Conservation (phyloP, 106 monocot genomes). For the Allium cepa region DNA sequence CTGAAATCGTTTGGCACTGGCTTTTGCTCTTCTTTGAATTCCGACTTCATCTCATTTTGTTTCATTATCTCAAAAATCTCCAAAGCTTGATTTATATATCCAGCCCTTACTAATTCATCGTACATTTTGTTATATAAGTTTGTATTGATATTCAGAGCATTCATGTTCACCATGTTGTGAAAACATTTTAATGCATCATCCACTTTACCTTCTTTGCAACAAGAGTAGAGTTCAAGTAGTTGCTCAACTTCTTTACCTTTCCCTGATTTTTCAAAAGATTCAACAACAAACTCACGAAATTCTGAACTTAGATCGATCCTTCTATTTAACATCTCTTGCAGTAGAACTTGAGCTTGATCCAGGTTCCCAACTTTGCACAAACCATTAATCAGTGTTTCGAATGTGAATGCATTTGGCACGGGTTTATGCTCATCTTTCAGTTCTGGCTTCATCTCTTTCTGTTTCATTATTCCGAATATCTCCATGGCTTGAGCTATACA, state of each 20-base stretch:
- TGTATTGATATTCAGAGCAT: slow-evolving; percentile 34
- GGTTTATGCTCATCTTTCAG: slow-evolving; percentile 1
- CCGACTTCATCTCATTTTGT: slow-evolving; percentile 2
- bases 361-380: slow-evolving; percentile 16
- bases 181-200: slow-evolving; percentile 67
- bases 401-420: slow-evolving; percentile 9
- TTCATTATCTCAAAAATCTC: slow-evolving; percentile 51
- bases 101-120: slow-evolving; percentile 68
- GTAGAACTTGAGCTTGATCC: slow-evolving; percentile 5
- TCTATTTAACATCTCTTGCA: slow-evolving; percentile 16
- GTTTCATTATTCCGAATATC: slow-evolving; percentile 42
- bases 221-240: slow-evolving; percentile 6
- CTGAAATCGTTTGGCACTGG: slow-evolving; percentile 5
- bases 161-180: slow-evolving; percentile 31
- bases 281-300: slow-evolving; percentile 7
- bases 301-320: slow-evolving; percentile 2
- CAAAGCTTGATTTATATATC: slow-evolving; percentile 27
- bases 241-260: slow-evolving; percentile 8
- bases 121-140: slow-evolving; percentile 61
- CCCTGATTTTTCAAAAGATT: slow-evolving; percentile 1
- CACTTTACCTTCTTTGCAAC: slow-evolving; percentile 36
- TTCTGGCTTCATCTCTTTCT: slow-evolving; percentile 4
- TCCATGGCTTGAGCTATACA: slow-evolving; percentile 34
- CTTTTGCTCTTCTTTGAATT: not conserved
- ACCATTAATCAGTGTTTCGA: slow-evolving; percentile 14